phyloP scores from a whole-genome alignment of 345 rosid species.

The Eucalyptus tenuipes region DNA sequence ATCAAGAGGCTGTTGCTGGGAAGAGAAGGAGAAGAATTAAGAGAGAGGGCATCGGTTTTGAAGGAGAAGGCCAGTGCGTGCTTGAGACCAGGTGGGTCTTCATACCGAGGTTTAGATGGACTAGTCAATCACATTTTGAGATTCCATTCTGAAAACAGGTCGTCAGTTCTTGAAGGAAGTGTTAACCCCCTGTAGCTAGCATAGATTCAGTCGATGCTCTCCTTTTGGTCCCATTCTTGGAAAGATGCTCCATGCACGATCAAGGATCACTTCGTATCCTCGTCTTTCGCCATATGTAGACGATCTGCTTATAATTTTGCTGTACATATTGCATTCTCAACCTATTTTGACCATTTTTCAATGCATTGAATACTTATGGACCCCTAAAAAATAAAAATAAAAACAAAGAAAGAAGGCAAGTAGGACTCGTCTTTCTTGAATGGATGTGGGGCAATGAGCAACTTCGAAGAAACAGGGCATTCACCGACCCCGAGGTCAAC shows the following conservation, averaged over 20 bases:
- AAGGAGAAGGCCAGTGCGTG: constrained; percentile 21
- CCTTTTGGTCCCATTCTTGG: not conserved
- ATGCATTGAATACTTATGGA: not conserved
- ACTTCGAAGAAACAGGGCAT: not conserved
- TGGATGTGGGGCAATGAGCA: not conserved
- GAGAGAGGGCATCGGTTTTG: constrained; percentile 7
- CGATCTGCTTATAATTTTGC: not conserved
- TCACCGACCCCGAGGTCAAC: not conserved
- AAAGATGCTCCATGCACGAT: not conserved
- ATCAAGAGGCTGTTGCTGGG: constrained; percentile 15
- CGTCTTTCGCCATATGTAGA: not conserved
- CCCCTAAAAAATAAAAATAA: too few species aligned
- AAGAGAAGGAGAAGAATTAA: constrained; percentile 21
- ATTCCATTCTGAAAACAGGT: not conserved
- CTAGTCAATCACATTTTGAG: constrained; percentile 10
- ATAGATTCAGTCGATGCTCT: not conserved
- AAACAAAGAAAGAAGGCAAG: not conserved
- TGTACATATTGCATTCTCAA: not conserved
- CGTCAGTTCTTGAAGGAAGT: not conserved
- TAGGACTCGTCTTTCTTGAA: not conserved
- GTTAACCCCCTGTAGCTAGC: not conserved
- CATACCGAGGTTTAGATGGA: constrained; percentile 2
- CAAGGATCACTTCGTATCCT: not conserved
- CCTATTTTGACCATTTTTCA: not conserved
- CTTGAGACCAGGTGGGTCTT: constrained; percentile 1